Base-by-base conservation (phyloP, 2,329 filamentous ascomycete species). In the Colletotrichum lindemuthianum region DNA sequence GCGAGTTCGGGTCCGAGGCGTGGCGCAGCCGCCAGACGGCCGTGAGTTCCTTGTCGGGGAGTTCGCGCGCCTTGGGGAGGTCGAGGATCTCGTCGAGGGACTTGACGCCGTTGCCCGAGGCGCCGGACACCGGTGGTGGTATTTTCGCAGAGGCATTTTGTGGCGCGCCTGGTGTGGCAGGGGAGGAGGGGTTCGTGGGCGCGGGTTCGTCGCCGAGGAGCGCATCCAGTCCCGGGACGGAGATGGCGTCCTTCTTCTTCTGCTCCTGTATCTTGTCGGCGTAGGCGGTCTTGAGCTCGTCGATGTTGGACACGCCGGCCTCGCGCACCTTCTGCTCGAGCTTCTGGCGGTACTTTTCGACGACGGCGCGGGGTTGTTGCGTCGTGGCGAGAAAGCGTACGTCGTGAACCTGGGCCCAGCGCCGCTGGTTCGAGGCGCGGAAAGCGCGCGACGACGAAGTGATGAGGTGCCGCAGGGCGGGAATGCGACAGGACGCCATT, bases 381-480 rank as follows among this genome's bases (percentile, higher is more conserved):
- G 93, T 92, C 13, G 93, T 96, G 66, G 91, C 91, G 49, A 97
- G 86, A 82, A 95, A 97, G 69, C 94, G 92, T 51, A 97, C 89
- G 77, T 97, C 92, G 77, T 96, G 92, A 36, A 97, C 93, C 72
- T 92, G 92, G 2, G 95, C 95, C 91, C 92, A 96, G 75, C 94
- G 88, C 60, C 90, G 88, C 77, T 97, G 95, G 70, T 80, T 75
- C 60, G 74, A 69, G 58, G 72, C 72, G 67, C 74, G 75, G 34
- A 74, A 69, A 10, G 72, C 67, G 57, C 74, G 76, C 48, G 74
- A 56, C 11, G 75, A 73, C 61, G 71, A 71, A 69, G 70, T 70
- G 60, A 74, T 68, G 37, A 86, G 70, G 64, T 82, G 78, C 43
- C 85, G 84, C 43, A 89, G 76, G 32, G 79, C 75, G 51, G 81